Evolutionary conservation across 768 basidiomycete species (phyloP).

Genomic region (Hygrocybe coccinea): DNA sequence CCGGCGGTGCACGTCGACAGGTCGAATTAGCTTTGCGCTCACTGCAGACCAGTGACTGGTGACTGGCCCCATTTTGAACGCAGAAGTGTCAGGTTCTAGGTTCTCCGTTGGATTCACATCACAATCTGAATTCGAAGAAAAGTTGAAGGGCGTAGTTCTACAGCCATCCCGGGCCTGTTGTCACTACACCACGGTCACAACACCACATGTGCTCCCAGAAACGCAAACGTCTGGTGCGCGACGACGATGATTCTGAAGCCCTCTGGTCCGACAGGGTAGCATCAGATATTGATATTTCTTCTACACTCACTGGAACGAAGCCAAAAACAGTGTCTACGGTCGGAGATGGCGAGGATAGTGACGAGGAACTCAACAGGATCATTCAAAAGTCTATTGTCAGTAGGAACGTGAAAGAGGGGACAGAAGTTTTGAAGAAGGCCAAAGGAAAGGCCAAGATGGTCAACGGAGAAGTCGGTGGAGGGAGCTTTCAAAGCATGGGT

Average conservation of each 20-base stretch:
- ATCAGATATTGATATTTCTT: slow-evolving; percentile 54
- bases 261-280: not conserved
- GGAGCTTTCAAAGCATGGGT: slow-evolving; percentile 97
- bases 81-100: no score
- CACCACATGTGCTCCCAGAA: not conserved
- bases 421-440: slow-evolving; percentile 68
- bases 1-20: no score
- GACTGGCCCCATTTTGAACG: no score
- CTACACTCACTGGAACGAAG: slow-evolving; percentile 50
- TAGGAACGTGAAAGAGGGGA: slow-evolving; percentile 70
- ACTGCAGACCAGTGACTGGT: no score
- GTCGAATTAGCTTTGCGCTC: no score
- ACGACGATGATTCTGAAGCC: not conserved
- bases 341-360: slow-evolving; percentile 38
- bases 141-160: no score
- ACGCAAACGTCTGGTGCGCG: not conserved
- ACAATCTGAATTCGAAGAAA: no score
- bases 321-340: slow-evolving; percentile 25
- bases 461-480: slow-evolving; percentile 83
- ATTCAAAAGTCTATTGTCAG: slow-evolving; percentile 67
- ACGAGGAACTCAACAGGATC: slow-evolving; percentile 58
- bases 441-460: slow-evolving; percentile 65
- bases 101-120: no score
- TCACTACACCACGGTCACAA: no score
- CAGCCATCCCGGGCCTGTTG: no score